These are phyloP conservation scores for Pyrenophora seminiperda DNA, from an alignment of 2,329 filamentous ascomycete species.

Conservation along the genomic window DNA sequence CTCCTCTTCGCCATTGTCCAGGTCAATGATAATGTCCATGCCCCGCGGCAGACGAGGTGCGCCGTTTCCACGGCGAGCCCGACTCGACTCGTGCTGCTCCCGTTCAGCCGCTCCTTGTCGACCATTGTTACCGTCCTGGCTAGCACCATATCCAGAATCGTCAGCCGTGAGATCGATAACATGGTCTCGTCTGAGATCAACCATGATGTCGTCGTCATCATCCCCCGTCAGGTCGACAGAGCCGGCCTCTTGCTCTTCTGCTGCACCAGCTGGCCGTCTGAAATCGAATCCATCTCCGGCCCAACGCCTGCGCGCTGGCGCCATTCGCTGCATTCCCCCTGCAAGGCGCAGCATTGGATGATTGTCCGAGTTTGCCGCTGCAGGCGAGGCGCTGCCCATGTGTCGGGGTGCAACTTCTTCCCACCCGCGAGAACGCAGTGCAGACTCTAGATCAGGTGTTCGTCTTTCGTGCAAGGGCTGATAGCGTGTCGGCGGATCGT, in stretches of 20 bases:
- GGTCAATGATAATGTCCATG: slow-evolving; percentile 51
- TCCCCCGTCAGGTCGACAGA: slow-evolving; percentile 50
- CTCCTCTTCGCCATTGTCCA: slow-evolving; percentile 43
- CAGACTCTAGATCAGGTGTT: slow-evolving; percentile 5
- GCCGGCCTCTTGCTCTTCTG: slow-evolving; percentile 9
- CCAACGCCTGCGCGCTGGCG: slow-evolving; percentile 44
- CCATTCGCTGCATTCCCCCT: slow-evolving; percentile 30
- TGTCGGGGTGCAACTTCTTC: slow-evolving; percentile 1
- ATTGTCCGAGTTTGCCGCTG: neutral
- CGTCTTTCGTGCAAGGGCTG: neutral
- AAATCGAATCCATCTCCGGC: slow-evolving; percentile 62
- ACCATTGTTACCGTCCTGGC: slow-evolving; percentile 11
- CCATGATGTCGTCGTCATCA: slow-evolving; percentile 6
- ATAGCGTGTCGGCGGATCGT: slow-evolving; percentile 1
- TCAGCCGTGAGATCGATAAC: slow-evolving; percentile 44
- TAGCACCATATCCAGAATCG: slow-evolving; percentile 27
- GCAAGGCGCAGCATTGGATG: slow-evolving; percentile 26
- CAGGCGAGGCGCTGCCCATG: slow-evolving; percentile 4
- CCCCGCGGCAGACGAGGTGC: slow-evolving; percentile 49
- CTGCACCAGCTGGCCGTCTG: slow-evolving; percentile 56
- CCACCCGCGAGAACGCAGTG: neutral
- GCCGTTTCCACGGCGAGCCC: slow-evolving; percentile 22
- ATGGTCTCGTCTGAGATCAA: neutral
- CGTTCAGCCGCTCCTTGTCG: neutral
- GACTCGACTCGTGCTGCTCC: slow-evolving; percentile 4